These are phyloP conservation scores for Spergularia bocconei DNA, from an alignment of 148 eudicot species.

Conservation along the genomic window DNA sequence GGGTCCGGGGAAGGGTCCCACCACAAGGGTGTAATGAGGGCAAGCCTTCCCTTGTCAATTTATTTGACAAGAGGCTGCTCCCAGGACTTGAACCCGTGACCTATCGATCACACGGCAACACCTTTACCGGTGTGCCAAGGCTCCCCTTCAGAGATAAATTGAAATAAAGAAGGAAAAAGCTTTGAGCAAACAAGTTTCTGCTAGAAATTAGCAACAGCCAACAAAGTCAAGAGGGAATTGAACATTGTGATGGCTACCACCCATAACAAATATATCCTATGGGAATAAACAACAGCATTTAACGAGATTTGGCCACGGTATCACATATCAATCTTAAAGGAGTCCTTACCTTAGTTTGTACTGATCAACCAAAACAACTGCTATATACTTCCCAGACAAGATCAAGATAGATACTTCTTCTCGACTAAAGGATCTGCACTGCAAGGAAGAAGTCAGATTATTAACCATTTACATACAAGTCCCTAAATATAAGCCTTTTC, in stretches of 20 bases:
- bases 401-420: constrained; percentile 67
- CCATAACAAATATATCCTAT: not conserved
- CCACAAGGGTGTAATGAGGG: too few species aligned
- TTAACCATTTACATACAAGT: constrained; percentile 24
- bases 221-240: too few species aligned
- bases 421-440: constrained; percentile 87
- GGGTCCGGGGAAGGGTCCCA: too few species aligned
- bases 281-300: not conserved
- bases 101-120: too few species aligned
- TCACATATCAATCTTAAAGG: not conserved
- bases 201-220: not conserved
- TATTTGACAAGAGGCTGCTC: too few species aligned
- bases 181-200: not conserved
- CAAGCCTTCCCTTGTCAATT: too few species aligned
- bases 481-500: not conserved
- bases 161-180: not conserved
- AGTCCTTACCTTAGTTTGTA: constrained; percentile 59
- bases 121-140: too few species aligned
- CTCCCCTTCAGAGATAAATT: not conserved
- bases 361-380: constrained; percentile 92
- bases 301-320: not conserved
- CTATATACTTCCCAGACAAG: constrained; percentile 82
- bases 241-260: too few species aligned
- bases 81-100: too few species aligned
- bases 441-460: constrained; percentile 41